Conservation (phyloP, 139 green algal genomes). For the Closterium sp. region DNA sequence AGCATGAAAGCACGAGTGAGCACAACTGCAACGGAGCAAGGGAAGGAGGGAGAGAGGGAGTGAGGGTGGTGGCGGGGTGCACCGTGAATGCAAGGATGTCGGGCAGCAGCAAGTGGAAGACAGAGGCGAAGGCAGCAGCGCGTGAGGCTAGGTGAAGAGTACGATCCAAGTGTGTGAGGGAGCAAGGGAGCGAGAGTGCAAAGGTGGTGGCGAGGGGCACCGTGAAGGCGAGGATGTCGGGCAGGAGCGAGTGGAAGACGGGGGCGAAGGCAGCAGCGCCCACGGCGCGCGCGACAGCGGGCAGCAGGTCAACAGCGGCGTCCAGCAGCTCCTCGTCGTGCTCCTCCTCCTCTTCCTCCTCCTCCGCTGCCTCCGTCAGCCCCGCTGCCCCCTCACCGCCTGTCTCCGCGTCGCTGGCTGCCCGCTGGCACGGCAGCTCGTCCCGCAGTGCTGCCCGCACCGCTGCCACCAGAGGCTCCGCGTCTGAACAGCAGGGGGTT, state of each 20-base stretch:
- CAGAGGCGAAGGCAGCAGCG: too few species aligned
- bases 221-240: slow-evolving; percentile 54
- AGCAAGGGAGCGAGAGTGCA: background rate
- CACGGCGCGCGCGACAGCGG: slow-evolving; percentile 53
- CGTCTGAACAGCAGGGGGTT: background rate
- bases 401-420: slow-evolving; percentile 8
- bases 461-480: background rate
- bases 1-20: too few species aligned
- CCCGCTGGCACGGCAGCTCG: slow-evolving; percentile 58
- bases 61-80: too few species aligned
- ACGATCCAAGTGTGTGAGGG: background rate
- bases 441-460: slow-evolving; percentile 48
- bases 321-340: slow-evolving; percentile 67
- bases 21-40: background rate
- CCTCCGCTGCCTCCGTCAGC: slow-evolving; percentile 30
- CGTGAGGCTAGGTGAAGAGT: too few species aligned
- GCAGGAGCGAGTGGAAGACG: slow-evolving; percentile 58
- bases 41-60: slow-evolving; percentile 13
- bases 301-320: slow-evolving; percentile 65
- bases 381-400: background rate
- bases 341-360: slow-evolving; percentile 48
- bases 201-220: background rate
- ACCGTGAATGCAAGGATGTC: too few species aligned
- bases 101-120: too few species aligned
- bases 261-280: slow-evolving; percentile 54